Evolutionary conservation across 164 flowering plant genomes (phyloP).

Genomic region (Brasenia schreberi): DNA sequence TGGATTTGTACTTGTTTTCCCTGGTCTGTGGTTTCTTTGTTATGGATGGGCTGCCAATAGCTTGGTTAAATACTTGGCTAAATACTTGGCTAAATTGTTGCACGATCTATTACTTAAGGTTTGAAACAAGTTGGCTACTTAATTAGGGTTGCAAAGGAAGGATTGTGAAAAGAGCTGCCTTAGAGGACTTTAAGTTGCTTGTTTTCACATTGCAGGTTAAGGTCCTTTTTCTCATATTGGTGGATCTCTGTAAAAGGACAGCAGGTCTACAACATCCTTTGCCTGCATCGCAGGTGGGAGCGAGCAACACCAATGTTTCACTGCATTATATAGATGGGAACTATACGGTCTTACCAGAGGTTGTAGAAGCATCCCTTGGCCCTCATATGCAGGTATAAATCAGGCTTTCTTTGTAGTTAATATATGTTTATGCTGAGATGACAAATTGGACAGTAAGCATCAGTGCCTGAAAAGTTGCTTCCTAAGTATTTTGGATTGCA

Average conservation of each 20-base stretch:
- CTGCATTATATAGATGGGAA: constrained; percentile 96
- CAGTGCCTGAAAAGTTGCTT: no score
- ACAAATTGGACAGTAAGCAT: background rate
- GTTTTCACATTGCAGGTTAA: constrained; percentile 45
- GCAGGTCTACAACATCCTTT: constrained; percentile 57
- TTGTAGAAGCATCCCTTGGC: constrained; percentile 96
- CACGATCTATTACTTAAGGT: no score
- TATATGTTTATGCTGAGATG: background rate
- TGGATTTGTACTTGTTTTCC: no score
- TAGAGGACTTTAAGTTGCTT: no score
- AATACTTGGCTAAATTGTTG: no score
- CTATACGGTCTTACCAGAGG: constrained; percentile 92
- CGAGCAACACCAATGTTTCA: constrained; percentile 71
- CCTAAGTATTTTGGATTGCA: no score
- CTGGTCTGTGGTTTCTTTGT: no score
- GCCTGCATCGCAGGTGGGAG: constrained; percentile 93
- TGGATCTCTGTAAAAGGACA: constrained; percentile 88
- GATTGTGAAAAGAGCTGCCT: no score
- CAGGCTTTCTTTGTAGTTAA: background rate
- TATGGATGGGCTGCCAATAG: no score
- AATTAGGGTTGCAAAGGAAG: no score
- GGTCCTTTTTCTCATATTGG: constrained; percentile 85
- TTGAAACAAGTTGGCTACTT: no score
- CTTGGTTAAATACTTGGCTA: no score
- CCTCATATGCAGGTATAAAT: constrained; percentile 98